Percentiles rank a stretch among this genome's conserved stretches.
Evolutionary conservation across 2,329 filamentous ascomycete genomes (phyloP).

Genomic region (Monilinia aucupariae): DNA sequence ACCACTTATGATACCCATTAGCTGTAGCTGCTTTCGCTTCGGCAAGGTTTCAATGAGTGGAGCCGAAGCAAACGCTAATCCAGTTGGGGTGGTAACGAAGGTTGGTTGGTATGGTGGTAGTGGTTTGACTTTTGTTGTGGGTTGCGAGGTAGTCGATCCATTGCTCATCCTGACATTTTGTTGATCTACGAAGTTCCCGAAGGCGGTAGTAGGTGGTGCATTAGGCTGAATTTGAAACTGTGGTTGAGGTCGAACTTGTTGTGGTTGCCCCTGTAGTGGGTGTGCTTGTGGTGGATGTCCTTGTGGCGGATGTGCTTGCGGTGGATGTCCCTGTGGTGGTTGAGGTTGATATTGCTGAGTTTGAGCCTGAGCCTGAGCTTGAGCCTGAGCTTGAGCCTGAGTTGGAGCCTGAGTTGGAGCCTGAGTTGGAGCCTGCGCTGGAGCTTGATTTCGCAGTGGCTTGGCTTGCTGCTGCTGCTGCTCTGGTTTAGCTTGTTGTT

Average conservation of each 20-base stretch:
- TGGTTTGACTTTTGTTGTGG: constrained; percentile 2
- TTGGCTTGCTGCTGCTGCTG: constrained; percentile 3
- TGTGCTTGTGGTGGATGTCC: neutral
- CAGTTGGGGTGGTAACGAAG: constrained; percentile 2
- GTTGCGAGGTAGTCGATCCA: neutral
- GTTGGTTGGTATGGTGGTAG: constrained; percentile 3
- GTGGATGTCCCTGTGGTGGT: neutral
- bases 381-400: neutral
- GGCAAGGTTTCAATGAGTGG: constrained; percentile 33
- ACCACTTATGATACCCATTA: constrained; percentile 33
- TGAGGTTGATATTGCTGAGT: neutral
- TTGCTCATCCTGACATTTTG: constrained; percentile 11
- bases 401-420: neutral
- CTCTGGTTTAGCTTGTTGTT: neutral
- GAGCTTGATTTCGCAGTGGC: neutral
- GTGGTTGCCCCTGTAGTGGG: neutral
- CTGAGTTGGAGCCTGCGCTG: neutral
- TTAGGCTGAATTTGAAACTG: constrained; percentile 6
- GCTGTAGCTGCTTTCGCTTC: constrained; percentile 33
- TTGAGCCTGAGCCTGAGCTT: neutral
- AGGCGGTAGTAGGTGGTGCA: neutral
- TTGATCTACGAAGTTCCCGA: constrained; percentile 8
- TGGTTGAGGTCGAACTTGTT: neutral
- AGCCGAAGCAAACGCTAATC: constrained; percentile 10
- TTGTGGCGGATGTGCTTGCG: neutral